Evolutionary conservation across 345 rosid genomes (phyloP), one percentile per base, ranked within the genome.

Genomic region (Iberis pinnata): DNA sequence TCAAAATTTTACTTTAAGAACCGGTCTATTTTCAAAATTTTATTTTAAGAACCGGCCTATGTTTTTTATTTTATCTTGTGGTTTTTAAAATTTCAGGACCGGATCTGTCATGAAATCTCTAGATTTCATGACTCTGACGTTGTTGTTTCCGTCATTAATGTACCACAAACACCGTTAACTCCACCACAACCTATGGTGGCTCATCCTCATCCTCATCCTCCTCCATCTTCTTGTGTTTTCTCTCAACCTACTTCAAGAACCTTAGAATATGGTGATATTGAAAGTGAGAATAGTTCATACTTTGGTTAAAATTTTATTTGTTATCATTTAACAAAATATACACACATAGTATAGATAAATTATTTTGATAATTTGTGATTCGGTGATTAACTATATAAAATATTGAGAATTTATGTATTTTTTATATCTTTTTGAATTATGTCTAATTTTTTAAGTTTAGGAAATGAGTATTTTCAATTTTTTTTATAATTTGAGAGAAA

Each of bases 251-350:
- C 68, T 43, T 39, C 68, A 63, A 69, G 68, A 45, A 7, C 38
- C 13, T 62, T 62, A 8, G 87, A 80, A 60, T 90, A 75, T 49
- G 76, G 72, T 65, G 66, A 73, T 60, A 81, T 81, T 70, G 73
- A 85, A 18, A 80, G 71, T 65, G 87, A 82, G 46, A 77, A 86
- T 70, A 73, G 76, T 62, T 65, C 95, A 13, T 86, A 78, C 56
- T 89, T 86, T 60, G 79, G 90, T 53, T 86, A 73, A 69, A 40
- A 35, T 35, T 46, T 53, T 4, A 46, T 29, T 5, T 29, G 2
- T 29, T 7, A 53, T 32, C 54, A 60, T 40, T 32, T 19, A 40
- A 42, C 35, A 50, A 2, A 56, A 25, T 12, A 55, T 43, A 59
- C 40, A 37, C 53, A 67, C 11, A 55, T 39, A 53, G 8, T 29